phyloP scores from a whole-genome alignment of 1,139 yeast species.

The Yamadazyma blattariae region DNA sequence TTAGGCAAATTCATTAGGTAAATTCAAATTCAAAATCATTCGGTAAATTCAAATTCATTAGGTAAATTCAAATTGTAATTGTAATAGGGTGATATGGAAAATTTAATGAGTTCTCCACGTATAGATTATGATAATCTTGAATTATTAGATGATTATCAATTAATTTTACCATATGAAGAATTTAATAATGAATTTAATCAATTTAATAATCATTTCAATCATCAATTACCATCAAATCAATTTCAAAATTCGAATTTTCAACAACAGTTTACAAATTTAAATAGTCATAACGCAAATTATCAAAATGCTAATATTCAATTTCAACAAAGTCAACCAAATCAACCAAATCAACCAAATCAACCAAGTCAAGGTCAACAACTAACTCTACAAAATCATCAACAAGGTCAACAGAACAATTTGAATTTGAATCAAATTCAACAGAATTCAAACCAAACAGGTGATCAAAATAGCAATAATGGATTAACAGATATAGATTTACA shows the following conservation, averaged over 20 bases:
- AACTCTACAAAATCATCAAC: background rate
- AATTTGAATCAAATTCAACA: background rate
- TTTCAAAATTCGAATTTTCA: background rate
- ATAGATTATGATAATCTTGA: slow-evolving; percentile 20
- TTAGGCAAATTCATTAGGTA: too few relatives aligned
- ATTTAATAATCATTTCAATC: background rate
- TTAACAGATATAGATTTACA: too few relatives aligned
- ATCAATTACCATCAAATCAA: background rate
- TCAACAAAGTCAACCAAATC: too few relatives aligned
- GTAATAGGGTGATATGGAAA: slow-evolving; percentile 39
- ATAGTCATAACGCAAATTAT: background rate
- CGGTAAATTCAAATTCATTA: too few relatives aligned
- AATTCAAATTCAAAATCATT: too few relatives aligned
- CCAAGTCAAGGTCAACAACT: background rate
- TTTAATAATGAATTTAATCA: background rate
- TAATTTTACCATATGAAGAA: slow-evolving; percentile 2
- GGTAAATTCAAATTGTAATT: too few relatives aligned
- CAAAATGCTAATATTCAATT: too few relatives aligned
- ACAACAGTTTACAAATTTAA: background rate
- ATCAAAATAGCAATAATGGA: too few relatives aligned
- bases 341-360: too few relatives aligned
- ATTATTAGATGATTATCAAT: slow-evolving; percentile 9
- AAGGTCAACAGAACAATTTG: background rate
- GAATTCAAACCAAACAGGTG: background rate
- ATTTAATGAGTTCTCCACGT: slow-evolving; percentile 44